Evolutionary conservation across 805 yeast genomes (phyloP).

Genomic region (Saccharomyces cerevisiae): DNA sequence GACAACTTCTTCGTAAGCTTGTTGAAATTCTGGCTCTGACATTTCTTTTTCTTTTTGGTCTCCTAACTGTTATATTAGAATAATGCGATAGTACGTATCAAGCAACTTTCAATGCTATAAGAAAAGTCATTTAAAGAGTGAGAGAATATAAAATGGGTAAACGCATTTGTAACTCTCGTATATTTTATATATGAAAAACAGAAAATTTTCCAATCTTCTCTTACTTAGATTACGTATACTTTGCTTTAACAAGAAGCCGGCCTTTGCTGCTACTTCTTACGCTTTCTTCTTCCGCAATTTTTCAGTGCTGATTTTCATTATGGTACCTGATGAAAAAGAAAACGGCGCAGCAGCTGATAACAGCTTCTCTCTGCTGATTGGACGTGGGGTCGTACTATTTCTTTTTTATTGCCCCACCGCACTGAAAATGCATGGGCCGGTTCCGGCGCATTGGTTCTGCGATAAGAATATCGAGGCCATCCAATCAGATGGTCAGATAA

Average conservation of each 20-base stretch:
- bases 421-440: neutral
- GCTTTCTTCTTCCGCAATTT: neutral
- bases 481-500: neutral
- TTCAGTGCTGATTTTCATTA: neutral
- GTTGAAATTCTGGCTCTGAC: slow-evolving; percentile 91
- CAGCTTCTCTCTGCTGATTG: neutral
- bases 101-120: neutral
- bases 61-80: neutral
- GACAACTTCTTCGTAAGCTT: slow-evolving; percentile 87
- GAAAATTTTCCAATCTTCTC: neutral
- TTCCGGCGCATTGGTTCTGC: neutral
- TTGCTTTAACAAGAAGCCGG: neutral
- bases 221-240: neutral
- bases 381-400: neutral
- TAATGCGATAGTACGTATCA: neutral
- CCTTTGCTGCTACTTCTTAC: neutral
- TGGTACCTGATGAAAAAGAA: neutral
- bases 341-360: neutral
- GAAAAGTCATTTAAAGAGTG: neutral
- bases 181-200: neutral
- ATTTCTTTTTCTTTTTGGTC: neutral
- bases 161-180: neutral
- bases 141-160: neutral
- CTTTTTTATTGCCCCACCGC: neutral
- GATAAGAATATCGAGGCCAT: neutral